Percentiles rank a stretch among this genome's conserved stretches.
These are phyloP conservation scores for Cardamine occulta DNA, from an alignment of 345 rosid genomes.

Conservation along the genomic window DNA sequence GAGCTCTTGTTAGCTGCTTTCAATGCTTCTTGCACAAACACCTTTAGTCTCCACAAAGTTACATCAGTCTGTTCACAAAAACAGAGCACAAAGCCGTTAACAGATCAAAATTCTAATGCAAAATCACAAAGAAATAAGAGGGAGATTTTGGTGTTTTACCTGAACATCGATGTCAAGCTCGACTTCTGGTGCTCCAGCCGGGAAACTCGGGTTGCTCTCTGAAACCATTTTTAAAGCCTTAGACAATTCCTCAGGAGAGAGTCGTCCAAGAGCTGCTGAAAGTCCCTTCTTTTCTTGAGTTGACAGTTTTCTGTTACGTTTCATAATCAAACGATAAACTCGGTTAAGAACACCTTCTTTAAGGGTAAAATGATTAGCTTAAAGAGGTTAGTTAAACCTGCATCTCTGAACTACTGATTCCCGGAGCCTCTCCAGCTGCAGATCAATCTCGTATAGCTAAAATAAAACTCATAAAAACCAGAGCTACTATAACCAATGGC, in stretches of 20 bases:
- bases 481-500: not conserved
- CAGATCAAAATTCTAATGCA: not conserved
- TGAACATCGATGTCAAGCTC: constrained; percentile 79
- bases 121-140: not conserved
- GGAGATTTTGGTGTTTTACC: constrained; percentile 42
- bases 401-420: constrained; percentile 63
- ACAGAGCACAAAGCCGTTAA: not conserved
- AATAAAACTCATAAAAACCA: not conserved
- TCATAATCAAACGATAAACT: constrained; percentile 8
- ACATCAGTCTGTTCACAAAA: constrained; percentile 53
- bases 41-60: constrained; percentile 75
- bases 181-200: constrained; percentile 65
- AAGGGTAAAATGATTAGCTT: constrained; percentile 7
- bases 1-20: constrained; percentile 52
- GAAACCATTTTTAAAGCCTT: constrained; percentile 80
- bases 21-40: constrained; percentile 68
- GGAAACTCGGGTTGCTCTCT: constrained; percentile 64
- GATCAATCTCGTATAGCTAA: constrained; percentile 69
- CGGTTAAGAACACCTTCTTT: not conserved
- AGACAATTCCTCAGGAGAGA: constrained; percentile 64
- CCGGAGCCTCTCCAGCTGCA: constrained; percentile 63
- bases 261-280: constrained; percentile 55
- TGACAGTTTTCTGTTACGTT: constrained; percentile 57
- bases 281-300: constrained; percentile 74
- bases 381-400: constrained; percentile 51